phyloP scores from a whole-genome alignment of 768 basidiomycete species.

The Leccinum aurantiacum region DNA sequence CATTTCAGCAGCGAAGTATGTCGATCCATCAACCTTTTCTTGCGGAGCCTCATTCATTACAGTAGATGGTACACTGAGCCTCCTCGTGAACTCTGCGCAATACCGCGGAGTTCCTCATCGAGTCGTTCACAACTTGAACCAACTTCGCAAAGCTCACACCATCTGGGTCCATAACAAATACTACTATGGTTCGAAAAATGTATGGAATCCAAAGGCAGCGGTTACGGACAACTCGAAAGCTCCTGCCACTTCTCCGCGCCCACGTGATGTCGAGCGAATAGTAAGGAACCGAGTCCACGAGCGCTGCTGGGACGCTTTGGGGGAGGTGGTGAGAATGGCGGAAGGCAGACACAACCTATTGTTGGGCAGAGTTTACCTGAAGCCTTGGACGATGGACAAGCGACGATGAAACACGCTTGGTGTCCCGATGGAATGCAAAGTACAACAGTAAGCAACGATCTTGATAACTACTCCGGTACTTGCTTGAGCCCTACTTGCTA shows the following conservation, averaged over 20 bases:
- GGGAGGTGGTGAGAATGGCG: conserved; percentile 57
- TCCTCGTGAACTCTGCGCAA: conserved; percentile 61
- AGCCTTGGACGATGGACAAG: conserved; percentile 25
- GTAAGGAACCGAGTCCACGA: conserved; percentile 33
- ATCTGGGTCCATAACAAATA: conserved; percentile 26
- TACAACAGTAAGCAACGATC: conserved; percentile 9
- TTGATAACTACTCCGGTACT: neutral
- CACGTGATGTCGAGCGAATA: conserved; percentile 21
- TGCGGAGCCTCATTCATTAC: conserved; percentile 14
- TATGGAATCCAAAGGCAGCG: conserved; percentile 44
- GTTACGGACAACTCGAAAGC: conserved; percentile 22
- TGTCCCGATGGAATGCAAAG: neutral
- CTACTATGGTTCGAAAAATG: conserved; percentile 19
- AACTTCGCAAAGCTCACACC: conserved; percentile 33
- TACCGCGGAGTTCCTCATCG: conserved; percentile 63
- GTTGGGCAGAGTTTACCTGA: conserved; percentile 46
- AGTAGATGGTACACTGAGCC: conserved; percentile 69
- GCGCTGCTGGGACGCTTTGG: conserved; percentile 46
- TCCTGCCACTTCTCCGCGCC: conserved; percentile 8
- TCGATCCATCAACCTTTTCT: conserved; percentile 1
- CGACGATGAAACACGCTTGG: neutral
- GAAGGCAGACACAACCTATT: conserved; percentile 52
- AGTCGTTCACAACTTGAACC: conserved; percentile 51
- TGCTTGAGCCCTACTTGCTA: neutral
- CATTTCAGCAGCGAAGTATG: conserved; percentile 59